These are phyloP conservation scores for Isatis lusitanica DNA, from an alignment of 441 rosid species.

Conservation along the genomic window DNA sequence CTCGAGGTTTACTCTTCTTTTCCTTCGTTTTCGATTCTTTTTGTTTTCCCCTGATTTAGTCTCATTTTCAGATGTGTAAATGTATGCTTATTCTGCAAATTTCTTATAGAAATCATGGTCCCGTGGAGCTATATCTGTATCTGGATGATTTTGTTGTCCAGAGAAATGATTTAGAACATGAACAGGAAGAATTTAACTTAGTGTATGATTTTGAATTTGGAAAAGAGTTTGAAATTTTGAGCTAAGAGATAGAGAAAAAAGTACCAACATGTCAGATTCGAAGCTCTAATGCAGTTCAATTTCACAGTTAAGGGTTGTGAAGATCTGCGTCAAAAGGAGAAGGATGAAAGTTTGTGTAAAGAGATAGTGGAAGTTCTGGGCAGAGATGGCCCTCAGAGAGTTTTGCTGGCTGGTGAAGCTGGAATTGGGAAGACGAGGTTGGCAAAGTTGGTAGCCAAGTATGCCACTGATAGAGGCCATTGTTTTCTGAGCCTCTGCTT, in stretches of 20 bases:
- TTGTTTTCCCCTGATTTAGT: too few relatives aligned
- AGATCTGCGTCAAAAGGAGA: background rate
- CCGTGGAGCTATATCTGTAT: too few relatives aligned
- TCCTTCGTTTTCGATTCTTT: too few relatives aligned
- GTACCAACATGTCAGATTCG: background rate
- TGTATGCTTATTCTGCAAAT: too few relatives aligned
- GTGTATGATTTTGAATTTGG: too few relatives aligned
- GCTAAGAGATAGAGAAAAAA: background rate
- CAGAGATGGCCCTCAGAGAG: background rate
- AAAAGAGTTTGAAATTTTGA: background rate
- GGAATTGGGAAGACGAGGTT: slow-evolving; percentile 64
- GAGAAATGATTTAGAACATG: too few relatives aligned
- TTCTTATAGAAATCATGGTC: too few relatives aligned
- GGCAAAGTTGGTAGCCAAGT: slow-evolving; percentile 33
- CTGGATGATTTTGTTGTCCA: too few relatives aligned
- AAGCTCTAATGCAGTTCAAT: background rate
- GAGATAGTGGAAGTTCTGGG: background rate
- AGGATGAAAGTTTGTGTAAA: background rate
- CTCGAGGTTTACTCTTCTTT: background rate
- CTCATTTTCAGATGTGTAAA: too few relatives aligned
- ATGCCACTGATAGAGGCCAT: background rate
- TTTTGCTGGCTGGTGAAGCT: slow-evolving; percentile 40
- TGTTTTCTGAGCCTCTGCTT: slow-evolving; percentile 38
- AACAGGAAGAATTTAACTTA: too few relatives aligned
- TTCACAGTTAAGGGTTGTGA: background rate